Base-by-base conservation (phyloP, 192 early-diverging fungal genomes). In the Linnemannia zychae region DNA sequence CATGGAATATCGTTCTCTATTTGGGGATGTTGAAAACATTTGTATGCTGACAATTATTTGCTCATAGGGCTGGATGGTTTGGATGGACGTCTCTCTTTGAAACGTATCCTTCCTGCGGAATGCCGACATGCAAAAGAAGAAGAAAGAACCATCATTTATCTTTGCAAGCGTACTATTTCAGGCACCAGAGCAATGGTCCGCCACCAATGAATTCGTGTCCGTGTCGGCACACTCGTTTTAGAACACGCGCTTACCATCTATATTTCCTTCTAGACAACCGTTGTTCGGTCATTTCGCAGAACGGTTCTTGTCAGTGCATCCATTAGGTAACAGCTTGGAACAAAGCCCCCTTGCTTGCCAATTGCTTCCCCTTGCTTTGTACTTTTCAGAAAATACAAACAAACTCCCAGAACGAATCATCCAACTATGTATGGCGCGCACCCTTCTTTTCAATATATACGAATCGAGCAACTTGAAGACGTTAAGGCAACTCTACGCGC, bases 1-100 rank as follows among this genome's bases (percentile, higher is more conserved):
- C 57, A 63, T 63, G 57, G 57, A 63, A 31, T 63, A 31, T 68
- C 37, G 37, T 68, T 38, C 67, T 68, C 57, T 63, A 31, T 11
- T 13, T 60, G 24, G 28, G 40, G 40, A 44, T 44, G 3, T 3
- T 44, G 57, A 2, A n/a, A n/a, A n/a, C n/a, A n/a, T n/a, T n/a
- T 31, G 28, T 31, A 16, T 63, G 4, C 15, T 31, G 15, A 12
- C 11, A 63, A 12, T 15, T 15, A n/a, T 57, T n/a, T 24, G n/a
- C n/a, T n/a, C n/a, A 57, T 7, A 63, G 13, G 57, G 24, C 57
- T 63, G 28, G 28, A 31, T 13, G 57, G n/a, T 60, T 44, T 9
- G n/a, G 24, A 60, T 28, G 52, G 52, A 44, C 40, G 40, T 44
- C 3, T 53, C 2, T 13, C 28, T 63, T 60, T 31, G 24, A 60